Evolutionary conservation across 2,329 filamentous ascomycete species (phyloP).

Genomic region (Aspergillus tamarii): DNA sequence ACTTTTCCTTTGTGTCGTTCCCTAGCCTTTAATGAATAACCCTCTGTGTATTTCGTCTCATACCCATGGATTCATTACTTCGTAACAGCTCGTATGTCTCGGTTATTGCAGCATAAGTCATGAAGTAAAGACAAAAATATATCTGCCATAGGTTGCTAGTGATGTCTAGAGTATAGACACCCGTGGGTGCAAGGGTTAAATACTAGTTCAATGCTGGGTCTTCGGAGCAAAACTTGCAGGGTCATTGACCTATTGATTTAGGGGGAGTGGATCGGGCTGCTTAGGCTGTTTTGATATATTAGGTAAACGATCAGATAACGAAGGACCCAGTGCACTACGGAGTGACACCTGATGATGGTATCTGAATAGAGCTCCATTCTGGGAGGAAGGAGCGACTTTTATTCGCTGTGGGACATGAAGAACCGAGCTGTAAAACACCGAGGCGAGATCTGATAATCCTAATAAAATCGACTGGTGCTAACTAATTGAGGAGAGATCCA

Average conservation of each 20-base stretch:
- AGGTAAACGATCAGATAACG: conserved; percentile 29
- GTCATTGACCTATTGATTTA: background rate
- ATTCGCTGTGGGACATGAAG: conserved; percentile 15
- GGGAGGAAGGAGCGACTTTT: conserved; percentile 5
- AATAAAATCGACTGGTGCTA: background rate
- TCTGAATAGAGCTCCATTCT: conserved; percentile 21
- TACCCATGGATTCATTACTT: background rate
- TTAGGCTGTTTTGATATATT: conserved; percentile 10
- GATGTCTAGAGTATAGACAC: background rate
- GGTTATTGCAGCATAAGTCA: background rate
- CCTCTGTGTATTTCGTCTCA: background rate
- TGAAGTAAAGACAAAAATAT: background rate
- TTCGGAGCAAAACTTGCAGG: background rate
- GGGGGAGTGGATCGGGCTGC: background rate
- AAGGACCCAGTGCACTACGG: conserved; percentile 11
- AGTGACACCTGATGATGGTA: conserved; percentile 9
- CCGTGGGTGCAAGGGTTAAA: background rate
- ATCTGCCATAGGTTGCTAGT: background rate
- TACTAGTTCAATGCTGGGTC: background rate
- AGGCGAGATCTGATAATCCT: conserved; percentile 15
- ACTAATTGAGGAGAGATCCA: conserved; percentile 12
- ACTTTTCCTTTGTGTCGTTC: conserved; percentile 18
- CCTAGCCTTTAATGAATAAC: conserved; percentile 29
- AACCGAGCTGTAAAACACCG: conserved; percentile 2
- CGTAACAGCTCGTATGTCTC: background rate